Evolutionary conservation across 2,329 filamentous ascomycete genomes (phyloP), one percentile per base, ranked within the genome.

Genomic region (Pseudogymnoascus sp.): DNA sequence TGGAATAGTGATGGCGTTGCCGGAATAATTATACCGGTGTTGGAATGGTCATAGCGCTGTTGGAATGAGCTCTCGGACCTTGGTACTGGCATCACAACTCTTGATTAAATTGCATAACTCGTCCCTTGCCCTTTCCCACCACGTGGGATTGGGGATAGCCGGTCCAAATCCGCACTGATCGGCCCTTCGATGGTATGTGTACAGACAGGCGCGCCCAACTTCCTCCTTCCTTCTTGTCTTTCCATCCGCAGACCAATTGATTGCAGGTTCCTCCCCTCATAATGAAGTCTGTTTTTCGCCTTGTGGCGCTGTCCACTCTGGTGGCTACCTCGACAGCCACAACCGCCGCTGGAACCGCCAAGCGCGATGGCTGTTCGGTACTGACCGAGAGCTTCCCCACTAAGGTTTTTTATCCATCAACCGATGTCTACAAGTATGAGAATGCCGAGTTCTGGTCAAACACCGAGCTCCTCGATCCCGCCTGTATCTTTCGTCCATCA

Each of bases 391-490:
- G 36, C 29, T 62, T 62, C 36, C 61, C 61, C 36, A 39, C 55
- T 36, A 62, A 62, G 55, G 61, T 62, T 15, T 62, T 62, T 18
- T 36, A 33, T 29, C 52, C 61, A 27, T 21, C 31, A 25, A 36
- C 2, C 29, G 27, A 33, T 6, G 61, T 62, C 9, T 62, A 62
- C 21, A 27, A 29, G 21, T 62, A 45, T 27, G 61, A 62, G 39
- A 62, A 62, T 29, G 31, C 39, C 25, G 42, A 62, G 31, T 63
- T 63, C 58, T 63, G 61, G 61, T 63, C 61, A n/a, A 37, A 61
- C 13, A 63, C 61, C 10, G 31, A 60, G 33, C 29, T 60, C 9
- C 40, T 63, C 25, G 55, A 27, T 36, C 61, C 61, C 27, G 31
- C n/a, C 12, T 63, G 61, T 25, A 42, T 63, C 29, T 60, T 63